Percentiles rank a stretch among this genome's conserved stretches.
phyloP scores from a whole-genome alignment of 768 basidiomycete species.

The Agaricus blazei region DNA sequence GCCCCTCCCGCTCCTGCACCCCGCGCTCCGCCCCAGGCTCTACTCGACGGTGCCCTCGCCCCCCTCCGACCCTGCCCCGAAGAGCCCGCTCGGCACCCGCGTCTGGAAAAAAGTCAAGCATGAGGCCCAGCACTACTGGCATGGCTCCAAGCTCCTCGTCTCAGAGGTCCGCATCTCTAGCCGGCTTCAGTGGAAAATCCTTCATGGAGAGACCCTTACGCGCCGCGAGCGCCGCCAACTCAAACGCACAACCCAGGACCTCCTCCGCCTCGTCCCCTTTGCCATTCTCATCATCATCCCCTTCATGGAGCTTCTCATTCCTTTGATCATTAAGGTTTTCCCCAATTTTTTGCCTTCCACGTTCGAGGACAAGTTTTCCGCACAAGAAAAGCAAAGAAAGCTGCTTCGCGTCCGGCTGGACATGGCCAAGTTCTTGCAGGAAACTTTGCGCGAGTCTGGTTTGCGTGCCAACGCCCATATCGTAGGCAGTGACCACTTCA shows the following conservation, averaged over 20 bases:
- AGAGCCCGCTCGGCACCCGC: slow-evolving; percentile 49
- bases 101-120: slow-evolving; percentile 94
- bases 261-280: slow-evolving; percentile 92
- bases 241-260: slow-evolving; percentile 88
- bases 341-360: slow-evolving; percentile 99
- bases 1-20: slow-evolving; percentile 17
- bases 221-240: slow-evolving; percentile 92
- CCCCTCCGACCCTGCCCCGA: slow-evolving; percentile 38
- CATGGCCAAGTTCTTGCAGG: slow-evolving; percentile 99
- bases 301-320: slow-evolving; percentile 96
- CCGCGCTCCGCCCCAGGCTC: slow-evolving; percentile 27
- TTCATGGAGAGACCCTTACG: slow-evolving; percentile 88
- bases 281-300: slow-evolving; percentile 92
- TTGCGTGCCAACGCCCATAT: slow-evolving; percentile 92
- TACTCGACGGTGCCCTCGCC: slow-evolving; percentile 16
- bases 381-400: slow-evolving; percentile 96
- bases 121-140: slow-evolving; percentile 96
- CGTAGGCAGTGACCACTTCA: slow-evolving; percentile 92
- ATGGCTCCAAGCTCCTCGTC: slow-evolving; percentile 89
- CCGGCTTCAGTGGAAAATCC: slow-evolving; percentile 85
- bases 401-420: slow-evolving; percentile 90
- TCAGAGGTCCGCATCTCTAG: slow-evolving; percentile 90
- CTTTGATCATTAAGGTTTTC: slow-evolving; percentile 94
- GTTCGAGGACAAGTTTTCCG: slow-evolving; percentile 95
- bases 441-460: slow-evolving; percentile 92